Evolutionary conservation across 1,139 yeast genomes (phyloP), one percentile per base, ranked within the genome.

Genomic region (Taphrina wiesneri): DNA sequence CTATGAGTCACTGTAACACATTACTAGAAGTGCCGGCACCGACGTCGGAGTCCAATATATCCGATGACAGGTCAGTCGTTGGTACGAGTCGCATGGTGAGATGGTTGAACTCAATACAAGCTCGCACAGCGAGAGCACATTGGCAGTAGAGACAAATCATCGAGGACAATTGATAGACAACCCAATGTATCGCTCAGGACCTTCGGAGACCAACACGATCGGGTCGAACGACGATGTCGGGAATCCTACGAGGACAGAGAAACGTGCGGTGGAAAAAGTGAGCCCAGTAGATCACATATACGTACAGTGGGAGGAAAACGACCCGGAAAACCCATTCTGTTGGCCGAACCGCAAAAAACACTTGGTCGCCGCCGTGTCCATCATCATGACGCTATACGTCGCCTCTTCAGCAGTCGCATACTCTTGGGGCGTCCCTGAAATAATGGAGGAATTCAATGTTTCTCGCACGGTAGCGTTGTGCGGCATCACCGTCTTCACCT

Each of bases 301-400:
- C 56, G 47, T 65, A 39, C 61, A 66, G 46, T 62, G 65, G 65
- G 65, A 45, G 21, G 54, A 52, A 34, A 49, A 53, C n/a, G 66
- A 63, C 34, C 62, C 62, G 34, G 56, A 56, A 17, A 56, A 63
- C 30, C 66, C 66, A 2, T 56, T 45, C 57, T 41, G 56, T 25
- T 63, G 66, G 66, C 62, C 60, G 43, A 39, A 23, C 25, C 41
- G 63, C 54, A 56, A 47, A 30, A 63, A 63, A 41, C 53, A 47
- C 30, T 7, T 34, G 25, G 34, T 63, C 30, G 59, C 66, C 11
- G 45, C 60, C 39, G 49, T 56, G 9, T 39, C 41, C 19, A 47
- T 26, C 57, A 21, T 56, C 39, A 21, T 63, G 56, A 63, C 62
- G 15, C 45, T 63, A 25, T 34, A 41, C 26, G 51, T 32, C 34